Evolutionary conservation across 2,329 filamentous ascomycete genomes (phyloP), one percentile per base, ranked within the genome.

Genomic region (Exserohilum rostratum): DNA sequence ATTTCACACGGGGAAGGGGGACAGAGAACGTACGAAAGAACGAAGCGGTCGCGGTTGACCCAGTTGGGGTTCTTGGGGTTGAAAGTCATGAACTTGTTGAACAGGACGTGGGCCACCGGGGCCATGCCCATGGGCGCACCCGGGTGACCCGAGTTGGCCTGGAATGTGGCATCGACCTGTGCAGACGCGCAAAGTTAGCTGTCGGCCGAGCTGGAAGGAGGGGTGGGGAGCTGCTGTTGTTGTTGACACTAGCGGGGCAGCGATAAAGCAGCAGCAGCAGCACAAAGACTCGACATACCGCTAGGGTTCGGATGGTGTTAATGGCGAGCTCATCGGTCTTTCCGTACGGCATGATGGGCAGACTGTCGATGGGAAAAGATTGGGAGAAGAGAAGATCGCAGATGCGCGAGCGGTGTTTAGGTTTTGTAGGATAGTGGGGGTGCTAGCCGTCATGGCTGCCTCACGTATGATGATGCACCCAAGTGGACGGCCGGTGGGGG

Each of bases 31-130:
- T 86, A 97, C 93, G 95, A 99, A 77, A 99, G 92, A 61, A 99
- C 92, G 76, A 99, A 99, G 79, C 95, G 90, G 82, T 99, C 95
- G 75, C 95, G 89, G 87, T 98, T 98, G 72, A 95, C 74, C 93
- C 93, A 99, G 65, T 91, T 85, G 70, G 95, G 91, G 87, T 96
- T 97, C 89, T 97, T 96, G 73, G 95, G 95, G 89, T 98, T 99
- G 87, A 97, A 99, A 78, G 82, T 96, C 91, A 99, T 91, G 85
- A 97, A 96, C 80, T 95, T 96, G 87, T 96, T 96, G 84, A 91
- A 99, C 65, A 99, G 87, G 73, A 98, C 91, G 85, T 98, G 95
- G 79, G 95, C 89, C 74, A 93, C 87, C 61, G 95, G 93, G 74
- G 95, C 95, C 91, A 98, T 85, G 76, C 86, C 88, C 95, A 99